A percentile compares a stretch with the other conserved stretches of the same genome.
Conservation (phyloP, 208 protist genomes). For the Porcisia deanei region DNA sequence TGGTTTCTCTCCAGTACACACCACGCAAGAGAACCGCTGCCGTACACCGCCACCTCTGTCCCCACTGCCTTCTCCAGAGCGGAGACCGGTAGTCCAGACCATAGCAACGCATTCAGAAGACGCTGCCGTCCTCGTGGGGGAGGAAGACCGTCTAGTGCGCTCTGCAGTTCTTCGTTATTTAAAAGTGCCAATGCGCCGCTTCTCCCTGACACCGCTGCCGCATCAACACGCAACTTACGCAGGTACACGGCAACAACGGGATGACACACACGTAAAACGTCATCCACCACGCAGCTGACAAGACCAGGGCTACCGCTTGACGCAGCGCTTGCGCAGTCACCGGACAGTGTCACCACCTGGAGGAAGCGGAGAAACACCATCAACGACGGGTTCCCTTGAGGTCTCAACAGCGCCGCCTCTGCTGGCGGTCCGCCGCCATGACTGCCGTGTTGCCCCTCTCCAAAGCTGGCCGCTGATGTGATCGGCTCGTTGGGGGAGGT, state of each 20-base stretch:
- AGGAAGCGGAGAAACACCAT: constrained; percentile 41
- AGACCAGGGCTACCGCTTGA: not conserved
- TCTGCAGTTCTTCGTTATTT: constrained; percentile 8
- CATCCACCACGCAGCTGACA: not conserved
- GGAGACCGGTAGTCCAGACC: constrained; percentile 40
- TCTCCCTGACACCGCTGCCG: constrained; percentile 43
- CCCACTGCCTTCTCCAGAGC: not conserved
- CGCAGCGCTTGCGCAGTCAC: constrained; percentile 8
- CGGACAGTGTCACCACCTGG: constrained; percentile 19
- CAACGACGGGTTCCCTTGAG: constrained; percentile 23
- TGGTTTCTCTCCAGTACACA: constrained; percentile 47
- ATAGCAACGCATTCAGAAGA: constrained; percentile 55
- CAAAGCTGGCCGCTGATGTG: not conserved
- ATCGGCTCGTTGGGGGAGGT: not conserved
- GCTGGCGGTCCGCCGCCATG: not conserved
- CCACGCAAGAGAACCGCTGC: constrained; percentile 73
- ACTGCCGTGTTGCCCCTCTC: not conserved
- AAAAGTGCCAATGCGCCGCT: constrained; percentile 43
- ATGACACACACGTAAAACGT: constrained; percentile 9
- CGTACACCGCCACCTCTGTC: constrained; percentile 27
- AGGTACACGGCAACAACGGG: constrained; percentile 20
- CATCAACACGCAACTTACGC: constrained; percentile 27
- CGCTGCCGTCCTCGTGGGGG: constrained; percentile 36
- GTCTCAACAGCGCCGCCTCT: not conserved
- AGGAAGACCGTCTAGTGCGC: constrained; percentile 38